Conservation (phyloP, 2,329 filamentous ascomycete species). For the Colletotrichum godetiae region DNA sequence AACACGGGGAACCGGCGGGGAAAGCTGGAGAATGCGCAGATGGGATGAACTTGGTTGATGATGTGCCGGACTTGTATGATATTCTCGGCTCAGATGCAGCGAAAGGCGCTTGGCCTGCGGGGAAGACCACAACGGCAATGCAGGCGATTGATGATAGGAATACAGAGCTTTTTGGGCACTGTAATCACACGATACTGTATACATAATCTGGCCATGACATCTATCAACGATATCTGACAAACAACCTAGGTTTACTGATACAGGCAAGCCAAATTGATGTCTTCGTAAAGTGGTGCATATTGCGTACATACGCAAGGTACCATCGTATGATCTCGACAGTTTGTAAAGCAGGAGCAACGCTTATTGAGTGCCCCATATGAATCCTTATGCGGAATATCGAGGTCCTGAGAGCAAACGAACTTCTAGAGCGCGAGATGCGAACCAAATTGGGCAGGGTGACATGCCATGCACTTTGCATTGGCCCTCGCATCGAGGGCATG, state of each 20-base stretch:
- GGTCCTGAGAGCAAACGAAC: background rate
- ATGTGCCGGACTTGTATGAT: constrained; percentile 7
- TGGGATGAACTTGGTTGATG: constrained; percentile 18
- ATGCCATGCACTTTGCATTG: background rate
- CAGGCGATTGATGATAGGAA: background rate
- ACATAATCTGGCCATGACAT: background rate
- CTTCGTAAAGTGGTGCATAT: background rate
- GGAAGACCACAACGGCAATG: constrained; percentile 3
- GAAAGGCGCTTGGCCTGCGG: constrained; percentile 6
- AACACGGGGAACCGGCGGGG: background rate
- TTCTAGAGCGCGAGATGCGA: background rate
- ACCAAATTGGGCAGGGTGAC: background rate
- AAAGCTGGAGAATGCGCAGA: background rate
- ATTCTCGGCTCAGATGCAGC: background rate
- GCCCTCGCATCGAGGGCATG: constrained; percentile 4
- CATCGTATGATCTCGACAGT: background rate
- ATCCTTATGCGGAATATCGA: background rate
- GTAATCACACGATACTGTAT: background rate
- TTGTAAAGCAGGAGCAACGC: background rate
- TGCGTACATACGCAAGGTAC: background rate
- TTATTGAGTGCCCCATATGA: background rate
- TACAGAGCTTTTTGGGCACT: background rate
- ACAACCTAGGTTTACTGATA: background rate
- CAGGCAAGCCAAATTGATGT: background rate
- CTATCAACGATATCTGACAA: background rate